A percentile compares a stretch with the other conserved stretches of the same genome.
Conservation (phyloP, 257 asterid species). For the Solanum tarapatanum region DNA sequence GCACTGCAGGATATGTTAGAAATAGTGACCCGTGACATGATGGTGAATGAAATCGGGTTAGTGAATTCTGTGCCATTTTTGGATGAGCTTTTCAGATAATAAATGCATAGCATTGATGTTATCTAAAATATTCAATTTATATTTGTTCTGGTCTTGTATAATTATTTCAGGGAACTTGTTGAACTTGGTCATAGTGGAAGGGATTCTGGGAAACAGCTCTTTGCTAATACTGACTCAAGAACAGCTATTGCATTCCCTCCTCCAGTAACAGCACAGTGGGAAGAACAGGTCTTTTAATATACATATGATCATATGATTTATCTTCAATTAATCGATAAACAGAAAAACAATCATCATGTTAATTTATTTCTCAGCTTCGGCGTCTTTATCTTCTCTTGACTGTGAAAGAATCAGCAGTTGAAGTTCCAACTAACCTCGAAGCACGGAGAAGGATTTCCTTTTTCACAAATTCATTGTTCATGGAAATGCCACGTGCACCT, state of each 20-base stretch:
- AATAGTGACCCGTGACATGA: conserved; percentile 88
- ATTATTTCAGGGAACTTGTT: conserved; percentile 58
- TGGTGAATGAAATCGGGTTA: conserved; percentile 82
- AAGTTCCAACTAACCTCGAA: conserved; percentile 93
- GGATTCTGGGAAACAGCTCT: conserved; percentile 84
- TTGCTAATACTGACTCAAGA: conserved; percentile 37
- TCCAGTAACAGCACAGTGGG: conserved; percentile 83
- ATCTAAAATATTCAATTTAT: background rate
- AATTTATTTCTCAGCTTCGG: conserved; percentile 46
- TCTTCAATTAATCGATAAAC: background rate
- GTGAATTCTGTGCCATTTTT: conserved; percentile 16
- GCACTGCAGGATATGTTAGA: conserved; percentile 93
- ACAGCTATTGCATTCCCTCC: conserved; percentile 71
- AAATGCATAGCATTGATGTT: background rate
- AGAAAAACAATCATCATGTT: background rate
- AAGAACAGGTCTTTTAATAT: conserved; percentile 62
- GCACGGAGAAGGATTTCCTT: conserved; percentile 90
- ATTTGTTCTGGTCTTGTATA: background rate
- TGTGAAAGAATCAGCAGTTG: conserved; percentile 86
- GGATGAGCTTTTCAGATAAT: background rate
- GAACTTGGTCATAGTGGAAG: conserved; percentile 76
- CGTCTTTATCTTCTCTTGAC: conserved; percentile 95
- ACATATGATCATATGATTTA: background rate
- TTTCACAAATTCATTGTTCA: conserved; percentile 87
- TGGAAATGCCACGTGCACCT: conserved; percentile 98